phyloP scores from a whole-genome alignment of 768 basidiomycete species.

The Rhizopogon roseolus region DNA sequence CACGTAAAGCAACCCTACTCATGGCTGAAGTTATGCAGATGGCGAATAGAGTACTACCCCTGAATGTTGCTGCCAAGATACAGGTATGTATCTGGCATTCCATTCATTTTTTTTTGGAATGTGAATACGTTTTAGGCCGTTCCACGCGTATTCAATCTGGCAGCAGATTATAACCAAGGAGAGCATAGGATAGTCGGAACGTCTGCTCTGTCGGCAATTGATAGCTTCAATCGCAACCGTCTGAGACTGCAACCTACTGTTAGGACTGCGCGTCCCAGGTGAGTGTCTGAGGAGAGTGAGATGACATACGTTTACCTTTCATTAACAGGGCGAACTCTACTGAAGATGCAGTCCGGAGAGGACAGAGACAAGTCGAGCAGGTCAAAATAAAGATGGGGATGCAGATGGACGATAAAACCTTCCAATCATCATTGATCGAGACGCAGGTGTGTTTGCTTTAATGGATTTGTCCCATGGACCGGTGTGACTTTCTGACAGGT shows the following conservation, averaged over 20 bases:
- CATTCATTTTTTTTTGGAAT: background rate
- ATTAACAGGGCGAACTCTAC: slow-evolving; percentile 64
- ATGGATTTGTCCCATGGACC: background rate
- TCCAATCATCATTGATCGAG: slow-evolving; percentile 80
- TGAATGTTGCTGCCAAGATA: slow-evolving; percentile 74
- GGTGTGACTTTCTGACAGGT: slow-evolving; percentile 44
- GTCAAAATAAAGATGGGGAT: slow-evolving; percentile 84
- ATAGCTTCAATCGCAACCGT: slow-evolving; percentile 90
- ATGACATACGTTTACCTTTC: background rate
- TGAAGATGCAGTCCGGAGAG: slow-evolving; percentile 82
- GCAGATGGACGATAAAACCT: slow-evolving; percentile 94
- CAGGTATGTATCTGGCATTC: slow-evolving; percentile 49
- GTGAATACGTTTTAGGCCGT: slow-evolving; percentile 52
- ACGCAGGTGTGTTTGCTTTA: slow-evolving; percentile 56
- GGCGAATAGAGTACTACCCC: slow-evolving; percentile 81
- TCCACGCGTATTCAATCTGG: slow-evolving; percentile 79
- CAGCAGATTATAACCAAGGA: slow-evolving; percentile 73
- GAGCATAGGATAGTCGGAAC: slow-evolving; percentile 81
- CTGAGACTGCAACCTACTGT: slow-evolving; percentile 59
- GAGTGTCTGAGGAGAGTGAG: slow-evolving; percentile 8
- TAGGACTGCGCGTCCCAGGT: slow-evolving; percentile 66
- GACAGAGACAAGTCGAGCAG: slow-evolving; percentile 88
- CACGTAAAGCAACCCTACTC: slow-evolving; percentile 85
- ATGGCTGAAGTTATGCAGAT: slow-evolving; percentile 89
- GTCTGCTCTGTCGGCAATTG: slow-evolving; percentile 80